Evolutionary conservation across 1,284 basidiomycete genomes (phyloP).

Genomic region (Trichosporon sp.): DNA sequence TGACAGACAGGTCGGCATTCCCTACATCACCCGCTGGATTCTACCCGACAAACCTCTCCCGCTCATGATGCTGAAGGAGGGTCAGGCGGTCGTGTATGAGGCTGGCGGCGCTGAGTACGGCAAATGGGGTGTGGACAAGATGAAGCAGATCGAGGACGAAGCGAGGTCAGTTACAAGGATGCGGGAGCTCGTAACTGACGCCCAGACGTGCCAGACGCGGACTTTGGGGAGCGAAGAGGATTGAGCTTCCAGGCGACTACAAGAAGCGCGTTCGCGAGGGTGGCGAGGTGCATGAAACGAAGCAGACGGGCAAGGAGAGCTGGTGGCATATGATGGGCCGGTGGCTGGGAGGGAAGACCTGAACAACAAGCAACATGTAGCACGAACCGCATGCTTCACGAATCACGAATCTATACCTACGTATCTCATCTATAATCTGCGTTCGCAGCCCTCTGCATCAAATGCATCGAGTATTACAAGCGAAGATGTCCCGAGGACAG

Average conservation of each 20-base stretch:
- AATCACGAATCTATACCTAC: conserved; percentile 4
- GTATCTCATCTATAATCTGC: conserved; percentile 7
- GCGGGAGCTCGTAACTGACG: neutral
- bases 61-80: conserved; percentile 74
- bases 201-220: conserved; percentile 64
- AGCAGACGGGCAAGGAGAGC: conserved; percentile 13
- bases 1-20: conserved; percentile 67
- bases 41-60: conserved; percentile 65
- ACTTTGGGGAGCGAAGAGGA: conserved; percentile 66
- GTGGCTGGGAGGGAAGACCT: conserved; percentile 33
- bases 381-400: conserved; percentile 7
- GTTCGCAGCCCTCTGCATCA: neutral
- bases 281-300: conserved; percentile 33
- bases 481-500: neutral
- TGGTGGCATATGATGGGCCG: conserved; percentile 28
- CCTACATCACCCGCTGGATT: conserved; percentile 55
- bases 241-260: conserved; percentile 76
- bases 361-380: conserved; percentile 18
- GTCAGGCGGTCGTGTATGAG: conserved; percentile 73
- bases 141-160: conserved; percentile 64
- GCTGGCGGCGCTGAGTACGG: conserved; percentile 79
- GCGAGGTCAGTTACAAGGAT: conserved; percentile 64
- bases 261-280: conserved; percentile 64
- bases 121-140: conserved; percentile 65
- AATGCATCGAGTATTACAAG: neutral